Evolutionary conservation across 192 early-diverging fungal genomes (phyloP), one percentile per base, ranked within the genome.

Genomic region (Entophlyctis luteolus): DNA sequence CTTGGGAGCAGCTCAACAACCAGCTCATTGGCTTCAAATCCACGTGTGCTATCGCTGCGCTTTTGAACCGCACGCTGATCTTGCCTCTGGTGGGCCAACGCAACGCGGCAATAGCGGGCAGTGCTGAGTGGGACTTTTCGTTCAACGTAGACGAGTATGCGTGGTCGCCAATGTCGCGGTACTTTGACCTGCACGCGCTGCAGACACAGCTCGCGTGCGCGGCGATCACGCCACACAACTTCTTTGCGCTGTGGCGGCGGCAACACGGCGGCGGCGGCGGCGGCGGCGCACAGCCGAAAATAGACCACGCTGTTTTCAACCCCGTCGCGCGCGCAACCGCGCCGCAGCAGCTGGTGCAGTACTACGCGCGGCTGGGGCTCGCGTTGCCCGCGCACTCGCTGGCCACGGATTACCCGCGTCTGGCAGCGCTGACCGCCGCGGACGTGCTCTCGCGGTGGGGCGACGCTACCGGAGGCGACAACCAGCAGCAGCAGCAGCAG

Each of bases 1-100:
- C 74, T 10, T 75, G 74, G 74, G 74, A 75, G 34, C 74, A 75
- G 67, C 58, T 75, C 48, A 75, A 75, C 67, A 75, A 75, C 72
- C 74, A 75, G 58, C 50, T 75, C 4, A 76, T 73, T 16, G 74
- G 59, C 5, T 47, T 75, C 6, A 70, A 67, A 46, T 68, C 56
- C 22, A 65, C 73, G 5, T 75, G 74, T 39, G 74, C 74, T 8
- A 65, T 74, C 8, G 70, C 74, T 2, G 46, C 25, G 25, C 29
- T 75, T 5, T 38, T 73, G 10, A 54, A 69, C 32, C 37, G 74
- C n/a, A 75, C 74, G 6, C 36, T 75, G 4, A 67, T 75, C 6
- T 52, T 75, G 2, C 74, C 74, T n/a, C 65, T 36, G 0, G 8
- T 75, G 16, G 70, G 72, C 10, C 66, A 52, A 18, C 70, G 74